These are phyloP conservation scores for Rhizophagus clarus DNA, from an alignment of 192 early-diverging fungal genomes.

Conservation along the genomic window DNA sequence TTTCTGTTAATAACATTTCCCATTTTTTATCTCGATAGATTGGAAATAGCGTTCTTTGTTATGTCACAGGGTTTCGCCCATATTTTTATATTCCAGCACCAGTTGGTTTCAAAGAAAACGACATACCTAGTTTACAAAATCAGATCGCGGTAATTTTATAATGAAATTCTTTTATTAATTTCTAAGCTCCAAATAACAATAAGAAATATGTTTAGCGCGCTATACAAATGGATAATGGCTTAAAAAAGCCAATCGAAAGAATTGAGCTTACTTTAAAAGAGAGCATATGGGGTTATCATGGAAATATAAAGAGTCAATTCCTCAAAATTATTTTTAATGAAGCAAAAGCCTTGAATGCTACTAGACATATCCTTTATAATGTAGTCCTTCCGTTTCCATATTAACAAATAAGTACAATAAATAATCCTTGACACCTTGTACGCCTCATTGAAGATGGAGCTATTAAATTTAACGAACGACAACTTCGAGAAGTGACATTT, in stretches of 20 bases:
- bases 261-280: constrained; percentile 78
- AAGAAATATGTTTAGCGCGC: not conserved
- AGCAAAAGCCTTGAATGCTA: constrained; percentile 46
- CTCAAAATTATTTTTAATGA: constrained; percentile 73
- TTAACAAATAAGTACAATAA: not conserved
- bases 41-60: constrained; percentile 89
- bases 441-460: constrained; percentile 34
- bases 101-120: constrained; percentile 62
- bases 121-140: constrained; percentile 54
- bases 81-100: constrained; percentile 97
- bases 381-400: not conserved
- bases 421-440: constrained; percentile 8
- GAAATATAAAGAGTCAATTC: constrained; percentile 77
- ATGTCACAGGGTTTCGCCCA: constrained; percentile 86
- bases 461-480: constrained; percentile 33
- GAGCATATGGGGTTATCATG: constrained; percentile 87
- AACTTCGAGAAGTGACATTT: constrained; percentile 55
- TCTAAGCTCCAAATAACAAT: not conserved
- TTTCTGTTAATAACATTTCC: not conserved
- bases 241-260: constrained; percentile 43
- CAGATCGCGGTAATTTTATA: constrained; percentile 55
- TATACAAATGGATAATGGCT: constrained; percentile 15
- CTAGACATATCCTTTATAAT: constrained; percentile 37
- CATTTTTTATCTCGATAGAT: constrained; percentile 51
- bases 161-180: constrained; percentile 9